These are phyloP conservation scores for Alternaria triticimaculans DNA, from an alignment of 2,329 filamentous ascomycete species.

Conservation along the genomic window DNA sequence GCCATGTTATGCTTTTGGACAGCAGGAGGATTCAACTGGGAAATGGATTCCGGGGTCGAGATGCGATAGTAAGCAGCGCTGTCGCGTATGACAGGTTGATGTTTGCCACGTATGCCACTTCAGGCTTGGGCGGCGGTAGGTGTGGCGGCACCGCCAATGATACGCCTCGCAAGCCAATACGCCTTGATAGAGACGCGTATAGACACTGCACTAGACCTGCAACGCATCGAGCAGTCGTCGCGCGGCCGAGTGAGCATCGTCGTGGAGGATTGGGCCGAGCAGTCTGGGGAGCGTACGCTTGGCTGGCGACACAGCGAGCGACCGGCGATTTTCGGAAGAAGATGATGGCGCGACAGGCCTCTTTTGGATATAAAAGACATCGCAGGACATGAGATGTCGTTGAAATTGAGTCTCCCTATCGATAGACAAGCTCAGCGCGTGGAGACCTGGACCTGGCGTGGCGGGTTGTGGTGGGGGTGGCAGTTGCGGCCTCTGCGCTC, in stretches of 20 bases:
- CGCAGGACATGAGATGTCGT: conserved; percentile 19
- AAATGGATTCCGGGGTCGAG: neutral
- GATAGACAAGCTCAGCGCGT: conserved; percentile 21
- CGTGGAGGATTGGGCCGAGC: neutral
- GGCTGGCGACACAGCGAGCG: conserved; percentile 5
- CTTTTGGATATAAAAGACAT: neutral
- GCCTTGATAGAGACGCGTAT: conserved; percentile 1
- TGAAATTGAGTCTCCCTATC: conserved; percentile 24
- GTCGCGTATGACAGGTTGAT: conserved; percentile 8
- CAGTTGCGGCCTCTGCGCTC: neutral
- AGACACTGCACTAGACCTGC: conserved; percentile 9
- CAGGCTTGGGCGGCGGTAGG: conserved; percentile 6
- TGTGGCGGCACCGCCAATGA: conserved; percentile 14
- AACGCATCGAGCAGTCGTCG: conserved; percentile 2
- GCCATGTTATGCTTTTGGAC: neutral
- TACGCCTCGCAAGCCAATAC: neutral
- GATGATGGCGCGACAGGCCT: neutral
- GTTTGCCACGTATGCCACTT: conserved; percentile 13
- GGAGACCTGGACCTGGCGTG: conserved; percentile 18
- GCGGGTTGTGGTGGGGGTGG: conserved; percentile 14
- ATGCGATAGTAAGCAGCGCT: conserved; percentile 8
- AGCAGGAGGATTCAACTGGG: neutral
- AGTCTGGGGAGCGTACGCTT: neutral
- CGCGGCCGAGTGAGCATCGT: conserved; percentile 2
- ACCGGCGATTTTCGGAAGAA: neutral